Percentiles rank a stretch among this genome's conserved stretches.
These are phyloP conservation scores for Auricularia heimuer DNA, from an alignment of 768 basidiomycete species.

Conservation along the genomic window DNA sequence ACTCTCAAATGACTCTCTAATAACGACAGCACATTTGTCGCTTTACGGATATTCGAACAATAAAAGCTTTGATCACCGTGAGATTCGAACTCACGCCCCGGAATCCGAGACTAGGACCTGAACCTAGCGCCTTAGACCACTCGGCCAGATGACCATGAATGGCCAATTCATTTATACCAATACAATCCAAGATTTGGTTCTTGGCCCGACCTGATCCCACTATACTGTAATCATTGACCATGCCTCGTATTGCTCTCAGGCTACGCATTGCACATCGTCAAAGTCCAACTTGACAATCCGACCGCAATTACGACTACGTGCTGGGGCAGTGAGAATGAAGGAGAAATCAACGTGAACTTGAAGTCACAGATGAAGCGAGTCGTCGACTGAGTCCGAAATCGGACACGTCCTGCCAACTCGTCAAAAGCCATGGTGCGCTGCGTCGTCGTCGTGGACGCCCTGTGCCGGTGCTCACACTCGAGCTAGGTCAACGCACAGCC, in stretches of 20 bases:
- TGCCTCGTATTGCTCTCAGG: no score
- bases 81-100: constrained; percentile 4
- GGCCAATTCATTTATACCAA: no score
- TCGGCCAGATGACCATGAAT: neutral
- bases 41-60: neutral
- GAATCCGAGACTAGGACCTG: neutral
- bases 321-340: no score
- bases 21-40: no score
- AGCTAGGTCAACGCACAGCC: neutral
- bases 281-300: no score
- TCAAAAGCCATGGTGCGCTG: neutral
- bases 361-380: neutral
- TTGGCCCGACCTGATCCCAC: no score
- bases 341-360: no score
- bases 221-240: no score
- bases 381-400: neutral
- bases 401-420: neutral
- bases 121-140: constrained; percentile 2
- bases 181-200: no score
- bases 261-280: no score
- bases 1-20: no score
- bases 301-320: no score
- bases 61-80: neutral
- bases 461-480: neutral
- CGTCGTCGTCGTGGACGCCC: neutral